Conservation (phyloP, 2,329 filamentous ascomycete species). For the Cladosporium sp. region DNA sequence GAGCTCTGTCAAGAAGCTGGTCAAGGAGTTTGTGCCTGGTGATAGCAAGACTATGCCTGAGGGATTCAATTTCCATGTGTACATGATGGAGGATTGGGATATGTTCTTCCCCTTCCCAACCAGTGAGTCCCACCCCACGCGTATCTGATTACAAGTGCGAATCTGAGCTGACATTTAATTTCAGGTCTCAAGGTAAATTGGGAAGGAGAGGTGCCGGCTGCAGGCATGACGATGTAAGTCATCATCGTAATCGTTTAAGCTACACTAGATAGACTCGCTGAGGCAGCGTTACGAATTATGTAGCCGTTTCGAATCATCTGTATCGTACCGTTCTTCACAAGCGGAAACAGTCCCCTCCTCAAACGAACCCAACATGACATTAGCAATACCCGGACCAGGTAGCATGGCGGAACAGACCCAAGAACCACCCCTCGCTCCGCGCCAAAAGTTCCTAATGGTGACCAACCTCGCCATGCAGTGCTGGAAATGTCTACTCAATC, state of each 20-base stretch:
- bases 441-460: too few relatives aligned
- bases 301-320: too few relatives aligned
- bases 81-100: slow-evolving; percentile 47
- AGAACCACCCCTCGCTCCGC: too few relatives aligned
- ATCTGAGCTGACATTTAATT: slow-evolving; percentile 6
- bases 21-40: slow-evolving; percentile 31
- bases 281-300: too few relatives aligned
- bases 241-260: too few relatives aligned
- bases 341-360: not conserved
- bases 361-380: not conserved
- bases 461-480: too few relatives aligned
- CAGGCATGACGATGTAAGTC: too few relatives aligned
- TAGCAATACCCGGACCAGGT: too few relatives aligned
- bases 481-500: too few relatives aligned
- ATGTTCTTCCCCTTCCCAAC: slow-evolving; percentile 45
- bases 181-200: slow-evolving; percentile 32
- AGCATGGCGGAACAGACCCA: too few relatives aligned
- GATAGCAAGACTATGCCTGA: slow-evolving; percentile 31
- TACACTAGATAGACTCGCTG: too few relatives aligned
- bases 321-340: too few relatives aligned
- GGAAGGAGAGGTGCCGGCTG: slow-evolving; percentile 14
- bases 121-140: slow-evolving; percentile 32
- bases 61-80: slow-evolving; percentile 37
- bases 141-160: not conserved
- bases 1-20: slow-evolving; percentile 41